Percentiles rank a stretch among this genome's conserved stretches.
Evolutionary conservation across 1,284 basidiomycete genomes (phyloP).

Genomic region (Xerocomus amazonicus): DNA sequence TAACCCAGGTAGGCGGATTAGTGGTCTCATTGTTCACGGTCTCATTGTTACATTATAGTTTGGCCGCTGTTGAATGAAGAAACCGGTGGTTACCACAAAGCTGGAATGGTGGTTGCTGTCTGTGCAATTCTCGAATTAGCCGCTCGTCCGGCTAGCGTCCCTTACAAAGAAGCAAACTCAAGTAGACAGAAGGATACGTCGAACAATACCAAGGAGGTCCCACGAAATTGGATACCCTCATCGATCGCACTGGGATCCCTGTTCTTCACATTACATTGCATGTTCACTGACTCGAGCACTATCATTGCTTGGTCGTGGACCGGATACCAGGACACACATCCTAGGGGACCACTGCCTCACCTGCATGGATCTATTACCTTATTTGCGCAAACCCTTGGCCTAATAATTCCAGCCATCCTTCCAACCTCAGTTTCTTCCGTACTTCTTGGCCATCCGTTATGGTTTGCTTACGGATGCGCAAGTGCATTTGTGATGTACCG

Average conservation of each 20-base stretch:
- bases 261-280: slow-evolving; percentile 75
- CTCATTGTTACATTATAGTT: slow-evolving; percentile 41
- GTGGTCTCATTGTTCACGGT: neutral
- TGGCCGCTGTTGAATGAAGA: slow-evolving; percentile 75
- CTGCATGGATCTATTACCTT: slow-evolving; percentile 71
- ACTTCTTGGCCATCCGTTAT: slow-evolving; percentile 44
- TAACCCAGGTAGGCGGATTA: slow-evolving; percentile 59
- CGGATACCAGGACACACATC: slow-evolving; percentile 60
- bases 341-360: slow-evolving; percentile 75
- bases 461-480: slow-evolving; percentile 50
- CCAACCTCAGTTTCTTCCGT: slow-evolving; percentile 18
- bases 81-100: slow-evolving; percentile 73
- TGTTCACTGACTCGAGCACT: slow-evolving; percentile 79
- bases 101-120: slow-evolving; percentile 52
- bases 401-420: slow-evolving; percentile 44
- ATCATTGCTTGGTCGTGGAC: slow-evolving; percentile 91
- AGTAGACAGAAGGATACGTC: slow-evolving; percentile 4
- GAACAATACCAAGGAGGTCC: slow-evolving; percentile 13
- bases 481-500: slow-evolving; percentile 58
- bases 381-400: slow-evolving; percentile 57
- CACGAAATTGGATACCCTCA: slow-evolving; percentile 43
- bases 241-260: slow-evolving; percentile 70
- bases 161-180: slow-evolving; percentile 12
- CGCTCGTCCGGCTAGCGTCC: slow-evolving; percentile 32
- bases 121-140: slow-evolving; percentile 50